Percentiles rank a stretch among this genome's conserved stretches.
These are phyloP conservation scores for Saraca asoca DNA, from an alignment of 331 rosid genomes.

Conservation along the genomic window DNA sequence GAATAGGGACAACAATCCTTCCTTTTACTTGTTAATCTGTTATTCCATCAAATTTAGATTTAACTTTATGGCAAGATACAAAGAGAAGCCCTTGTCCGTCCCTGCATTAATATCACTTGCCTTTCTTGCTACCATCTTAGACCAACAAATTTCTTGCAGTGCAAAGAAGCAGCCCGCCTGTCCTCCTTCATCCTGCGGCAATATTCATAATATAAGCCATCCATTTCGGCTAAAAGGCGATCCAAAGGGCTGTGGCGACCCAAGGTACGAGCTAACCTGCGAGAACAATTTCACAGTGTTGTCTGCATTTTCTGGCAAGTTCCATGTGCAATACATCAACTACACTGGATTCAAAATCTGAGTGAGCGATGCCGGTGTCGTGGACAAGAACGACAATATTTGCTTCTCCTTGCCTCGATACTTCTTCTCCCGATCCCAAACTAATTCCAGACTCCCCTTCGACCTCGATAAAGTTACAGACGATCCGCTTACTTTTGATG, in stretches of 20 bases:
- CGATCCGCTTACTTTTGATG: too few species aligned
- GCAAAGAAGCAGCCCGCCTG: too few species aligned
- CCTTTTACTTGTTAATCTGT: too few species aligned
- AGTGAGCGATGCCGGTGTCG: constrained; percentile 27
- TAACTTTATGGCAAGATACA: too few species aligned
- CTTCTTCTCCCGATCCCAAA: neutral
- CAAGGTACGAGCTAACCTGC: neutral
- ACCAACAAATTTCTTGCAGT: too few species aligned
- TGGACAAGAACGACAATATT: neutral
- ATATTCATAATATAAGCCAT: neutral
- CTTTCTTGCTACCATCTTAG: too few species aligned
- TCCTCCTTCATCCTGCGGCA: constrained; percentile 6
- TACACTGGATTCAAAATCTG: constrained; percentile 10
- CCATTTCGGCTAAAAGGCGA: neutral
- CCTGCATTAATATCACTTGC: too few species aligned
- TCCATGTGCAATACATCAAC: constrained; percentile 17
- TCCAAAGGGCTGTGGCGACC: neutral
- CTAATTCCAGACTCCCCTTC: neutral
- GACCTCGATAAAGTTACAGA: too few species aligned
- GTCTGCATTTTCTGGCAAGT: neutral
- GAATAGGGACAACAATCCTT: too few species aligned
- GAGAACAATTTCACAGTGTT: constrained; percentile 4
- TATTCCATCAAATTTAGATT: too few species aligned
- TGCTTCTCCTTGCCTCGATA: constrained; percentile 32
- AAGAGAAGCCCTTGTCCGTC: too few species aligned